A percentile compares a stretch with the other conserved stretches of the same genome.
Conservation (phyloP, 2,329 filamentous ascomycete species). For the Colletotrichum costaricense region DNA sequence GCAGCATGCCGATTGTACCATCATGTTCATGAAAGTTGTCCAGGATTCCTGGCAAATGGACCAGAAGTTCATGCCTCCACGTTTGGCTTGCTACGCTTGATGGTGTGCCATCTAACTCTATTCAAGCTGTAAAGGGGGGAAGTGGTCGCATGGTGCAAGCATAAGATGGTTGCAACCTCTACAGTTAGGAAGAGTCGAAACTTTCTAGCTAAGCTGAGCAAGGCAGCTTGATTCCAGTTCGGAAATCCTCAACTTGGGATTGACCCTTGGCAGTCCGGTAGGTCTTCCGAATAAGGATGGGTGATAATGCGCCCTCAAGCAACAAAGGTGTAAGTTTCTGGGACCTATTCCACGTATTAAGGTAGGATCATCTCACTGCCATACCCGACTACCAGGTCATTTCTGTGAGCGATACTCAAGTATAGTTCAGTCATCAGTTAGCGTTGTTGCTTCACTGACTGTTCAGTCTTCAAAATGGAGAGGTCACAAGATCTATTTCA, state of each 20-base stretch:
- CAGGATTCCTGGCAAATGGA: background rate
- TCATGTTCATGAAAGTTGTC: background rate
- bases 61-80: constrained; percentile 3
- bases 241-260: constrained; percentile 7
- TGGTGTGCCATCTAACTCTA: constrained; percentile 24
- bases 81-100: background rate
- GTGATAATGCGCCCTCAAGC: background rate
- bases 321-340: background rate
- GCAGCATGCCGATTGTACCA: background rate
- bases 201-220: background rate
- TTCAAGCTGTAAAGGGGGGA: background rate
- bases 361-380: background rate
- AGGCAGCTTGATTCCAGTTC: background rate
- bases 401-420: background rate
- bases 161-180: background rate
- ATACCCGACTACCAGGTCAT: background rate
- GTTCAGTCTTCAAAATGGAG: background rate
- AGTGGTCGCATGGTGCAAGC: background rate
- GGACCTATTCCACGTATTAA: background rate
- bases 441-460: background rate
- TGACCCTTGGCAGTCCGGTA: constrained; percentile 8
- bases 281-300: background rate
- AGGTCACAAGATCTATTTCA: background rate
- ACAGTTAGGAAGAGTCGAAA: background rate
- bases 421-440: background rate